Percentiles rank a stretch among this genome's conserved stretches.
Conservation (phyloP, 441 rosid species). For the Aquilaria agallochum region DNA sequence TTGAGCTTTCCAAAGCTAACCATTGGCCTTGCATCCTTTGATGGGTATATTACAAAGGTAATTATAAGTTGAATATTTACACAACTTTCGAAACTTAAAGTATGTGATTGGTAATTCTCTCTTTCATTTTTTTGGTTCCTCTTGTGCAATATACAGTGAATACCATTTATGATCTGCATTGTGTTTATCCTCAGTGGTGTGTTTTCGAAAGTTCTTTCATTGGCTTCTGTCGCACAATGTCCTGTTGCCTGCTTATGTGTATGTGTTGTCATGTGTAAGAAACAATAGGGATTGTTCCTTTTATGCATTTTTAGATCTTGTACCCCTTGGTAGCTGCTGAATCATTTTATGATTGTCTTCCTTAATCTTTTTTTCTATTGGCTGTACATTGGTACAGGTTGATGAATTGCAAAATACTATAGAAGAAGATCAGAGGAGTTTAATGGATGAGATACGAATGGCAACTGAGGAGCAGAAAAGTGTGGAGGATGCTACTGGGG, state of each 20-base stretch:
- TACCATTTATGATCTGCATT: not conserved
- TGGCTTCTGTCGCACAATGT: too few relatives aligned
- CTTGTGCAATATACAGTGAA: too few relatives aligned
- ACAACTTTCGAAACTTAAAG: too few relatives aligned
- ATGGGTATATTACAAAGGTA: too few relatives aligned
- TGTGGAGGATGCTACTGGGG: conserved; percentile 49
- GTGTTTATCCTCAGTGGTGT: not conserved
- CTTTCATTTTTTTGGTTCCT: too few relatives aligned
- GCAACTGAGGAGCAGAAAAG: conserved; percentile 62
- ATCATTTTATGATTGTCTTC: not conserved
- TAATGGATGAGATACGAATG: conserved; percentile 34
- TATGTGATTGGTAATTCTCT: too few relatives aligned
- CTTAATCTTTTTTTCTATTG: not conserved
- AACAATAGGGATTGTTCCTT: not conserved
- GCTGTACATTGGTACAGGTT: conserved; percentile 34
- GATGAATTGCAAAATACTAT: conserved; percentile 83
- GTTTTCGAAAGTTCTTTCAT: not conserved
- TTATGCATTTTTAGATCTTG: conserved; percentile 3
- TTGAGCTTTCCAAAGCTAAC: too few relatives aligned
- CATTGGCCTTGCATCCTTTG: too few relatives aligned
- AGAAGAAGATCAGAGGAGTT: conserved; percentile 51
- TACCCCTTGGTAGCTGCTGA: not conserved
- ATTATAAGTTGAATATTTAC: too few relatives aligned
- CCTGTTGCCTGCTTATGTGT: not conserved
- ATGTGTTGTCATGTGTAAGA: not conserved